Evolutionary conservation across 495 filamentous ascomycete species (phyloP).

Genomic region (Trichoderma orchidacearum): DNA sequence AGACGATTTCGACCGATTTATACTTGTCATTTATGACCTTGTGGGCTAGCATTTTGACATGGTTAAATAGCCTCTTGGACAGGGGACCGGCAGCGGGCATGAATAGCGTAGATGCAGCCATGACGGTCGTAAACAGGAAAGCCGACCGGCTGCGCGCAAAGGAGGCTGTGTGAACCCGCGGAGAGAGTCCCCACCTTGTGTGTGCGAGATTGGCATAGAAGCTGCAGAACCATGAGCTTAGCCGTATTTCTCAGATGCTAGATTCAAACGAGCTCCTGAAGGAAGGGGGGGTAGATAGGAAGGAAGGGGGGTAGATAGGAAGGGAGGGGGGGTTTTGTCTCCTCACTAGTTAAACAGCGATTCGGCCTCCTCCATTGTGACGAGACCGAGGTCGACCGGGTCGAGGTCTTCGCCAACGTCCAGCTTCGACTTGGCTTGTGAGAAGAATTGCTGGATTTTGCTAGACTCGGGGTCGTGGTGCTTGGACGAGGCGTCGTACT

Average conservation of each 20-base stretch:
- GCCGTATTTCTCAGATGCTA: neutral
- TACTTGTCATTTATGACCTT: constrained; percentile 43
- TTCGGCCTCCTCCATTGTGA: constrained; percentile 47
- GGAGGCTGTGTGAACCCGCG: constrained; percentile 43
- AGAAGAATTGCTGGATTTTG: constrained; percentile 35
- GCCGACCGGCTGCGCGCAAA: constrained; percentile 54
- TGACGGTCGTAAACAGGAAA: constrained; percentile 58
- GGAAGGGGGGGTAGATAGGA: no score
- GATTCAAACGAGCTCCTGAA: constrained; percentile 2
- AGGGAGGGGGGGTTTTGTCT: no score
- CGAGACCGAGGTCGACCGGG: constrained; percentile 51
- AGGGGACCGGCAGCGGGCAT: constrained; percentile 46
- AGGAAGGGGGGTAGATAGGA: neutral
- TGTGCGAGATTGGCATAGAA: constrained; percentile 60
- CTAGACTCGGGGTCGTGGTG: neutral
- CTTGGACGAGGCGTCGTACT: constrained; percentile 6
- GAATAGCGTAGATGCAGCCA: constrained; percentile 50
- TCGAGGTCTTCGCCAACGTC: constrained; percentile 51
- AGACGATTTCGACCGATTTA: constrained; percentile 56
- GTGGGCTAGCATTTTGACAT: constrained; percentile 49
- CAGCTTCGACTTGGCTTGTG: constrained; percentile 41
- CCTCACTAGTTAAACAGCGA: constrained; percentile 50
- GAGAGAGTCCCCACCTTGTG: constrained; percentile 62
- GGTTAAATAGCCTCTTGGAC: constrained; percentile 46
- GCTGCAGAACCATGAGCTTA: constrained; percentile 16